Conservation (phyloP, 352 stramenopile genomes). For the Pilasporangium apinafurcum region DNA sequence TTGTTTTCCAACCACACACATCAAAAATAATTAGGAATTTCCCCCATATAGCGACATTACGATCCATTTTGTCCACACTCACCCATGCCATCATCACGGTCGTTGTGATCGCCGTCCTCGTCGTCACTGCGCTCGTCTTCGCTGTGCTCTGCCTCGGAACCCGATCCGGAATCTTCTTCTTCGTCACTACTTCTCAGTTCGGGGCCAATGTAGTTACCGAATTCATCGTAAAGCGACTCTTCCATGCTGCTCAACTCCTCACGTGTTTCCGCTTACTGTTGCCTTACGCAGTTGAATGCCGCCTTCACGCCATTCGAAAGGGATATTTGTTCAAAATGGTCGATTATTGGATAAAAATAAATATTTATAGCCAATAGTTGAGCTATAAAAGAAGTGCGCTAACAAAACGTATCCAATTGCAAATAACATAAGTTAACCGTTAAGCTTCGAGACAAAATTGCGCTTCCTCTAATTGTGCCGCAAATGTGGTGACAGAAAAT, state of each 20-base stretch:
- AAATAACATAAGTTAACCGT: too few relatives aligned
- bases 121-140: conserved; percentile 40
- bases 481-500: conserved; percentile 6
- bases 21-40: conserved; percentile 3
- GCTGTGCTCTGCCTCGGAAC: conserved; percentile 37
- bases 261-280: background rate
- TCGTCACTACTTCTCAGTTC: conserved; percentile 88
- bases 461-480: conserved; percentile 18
- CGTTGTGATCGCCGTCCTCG: conserved; percentile 30
- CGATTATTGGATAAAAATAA: too few relatives aligned
- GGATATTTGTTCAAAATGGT: too few relatives aligned
- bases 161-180: conserved; percentile 48
- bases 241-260: conserved; percentile 72
- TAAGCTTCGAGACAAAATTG: conserved; percentile 30
- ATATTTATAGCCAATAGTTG: too few relatives aligned
- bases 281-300: too few relatives aligned
- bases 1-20: conserved; percentile 9
- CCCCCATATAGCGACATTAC: conserved; percentile 11
- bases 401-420: too few relatives aligned
- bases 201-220: conserved; percentile 99
- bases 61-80: background rate
- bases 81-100: conserved; percentile 11
- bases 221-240: conserved; percentile 99
- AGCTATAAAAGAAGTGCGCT: too few relatives aligned
- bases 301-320: too few relatives aligned